A percentile compares a stretch with the other conserved stretches of the same genome.
Conservation (phyloP, 208 protist genomes). For the Histomonas meleagridis region DNA sequence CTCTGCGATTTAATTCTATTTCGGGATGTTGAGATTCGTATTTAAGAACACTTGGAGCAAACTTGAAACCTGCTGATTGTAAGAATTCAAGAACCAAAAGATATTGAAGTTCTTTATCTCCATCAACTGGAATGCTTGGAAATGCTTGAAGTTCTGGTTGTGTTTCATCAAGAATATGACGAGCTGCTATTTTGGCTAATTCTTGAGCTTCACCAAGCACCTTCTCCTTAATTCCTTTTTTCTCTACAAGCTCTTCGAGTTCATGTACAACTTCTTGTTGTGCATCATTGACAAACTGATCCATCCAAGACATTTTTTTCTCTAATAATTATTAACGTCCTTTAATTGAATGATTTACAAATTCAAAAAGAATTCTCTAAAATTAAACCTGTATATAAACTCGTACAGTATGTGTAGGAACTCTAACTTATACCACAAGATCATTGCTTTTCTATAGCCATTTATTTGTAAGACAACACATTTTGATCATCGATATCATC, state of each 20-base stretch:
- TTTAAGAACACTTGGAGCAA: conserved; percentile 11
- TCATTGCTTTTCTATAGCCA: too few species aligned
- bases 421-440: too few species aligned
- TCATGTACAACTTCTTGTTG: conserved; percentile 27
- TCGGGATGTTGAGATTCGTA: conserved; percentile 18
- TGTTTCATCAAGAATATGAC: conserved; percentile 36
- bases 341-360: too few species aligned
- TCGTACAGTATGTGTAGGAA: too few species aligned
- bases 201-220: conserved; percentile 14
- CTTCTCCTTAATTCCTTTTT: conserved; percentile 13
- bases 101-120: conserved; percentile 31
- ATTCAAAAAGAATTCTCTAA: too few species aligned
- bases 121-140: conserved; percentile 29
- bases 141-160: conserved; percentile 37
- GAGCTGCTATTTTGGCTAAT: conserved; percentile 30
- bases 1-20: background rate
- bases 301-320: background rate
- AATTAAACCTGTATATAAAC: too few species aligned
- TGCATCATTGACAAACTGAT: background rate
- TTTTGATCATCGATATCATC: too few species aligned
- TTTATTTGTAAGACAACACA: too few species aligned
- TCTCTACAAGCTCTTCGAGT: conserved; percentile 7
- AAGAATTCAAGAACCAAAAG: background rate
- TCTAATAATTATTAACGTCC: too few species aligned
- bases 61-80: conserved; percentile 11